Conservation (phyloP, 768 basidiomycete species). For the Auricularia cornea region DNA sequence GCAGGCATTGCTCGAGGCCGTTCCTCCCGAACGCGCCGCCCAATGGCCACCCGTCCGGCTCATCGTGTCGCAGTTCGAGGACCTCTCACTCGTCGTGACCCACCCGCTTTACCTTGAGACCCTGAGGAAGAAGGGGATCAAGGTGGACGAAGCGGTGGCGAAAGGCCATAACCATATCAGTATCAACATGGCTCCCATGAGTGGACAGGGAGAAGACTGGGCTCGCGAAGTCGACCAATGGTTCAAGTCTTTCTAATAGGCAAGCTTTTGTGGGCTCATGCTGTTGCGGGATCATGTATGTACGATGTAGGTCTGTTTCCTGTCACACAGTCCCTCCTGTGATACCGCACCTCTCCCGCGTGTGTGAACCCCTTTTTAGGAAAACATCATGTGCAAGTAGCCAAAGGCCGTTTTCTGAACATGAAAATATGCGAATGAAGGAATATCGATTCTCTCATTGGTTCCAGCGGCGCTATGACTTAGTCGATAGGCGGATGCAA, state of each 20-base stretch:
- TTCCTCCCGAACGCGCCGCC: neutral
- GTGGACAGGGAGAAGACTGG: conserved; percentile 58
- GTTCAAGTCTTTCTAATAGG: conserved; percentile 15
- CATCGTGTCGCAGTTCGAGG: neutral
- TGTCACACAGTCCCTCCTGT: too few species aligned
- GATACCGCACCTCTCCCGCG: too few species aligned
- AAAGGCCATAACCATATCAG: conserved; percentile 60
- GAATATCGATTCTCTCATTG: neutral
- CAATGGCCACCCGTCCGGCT: neutral
- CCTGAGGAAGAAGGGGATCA: conserved; percentile 17
- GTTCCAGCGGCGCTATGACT: neutral
- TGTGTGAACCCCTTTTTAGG: too few species aligned
- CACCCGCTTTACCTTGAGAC: neutral
- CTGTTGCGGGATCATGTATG: too few species aligned
- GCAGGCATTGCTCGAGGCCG: conserved; percentile 28
- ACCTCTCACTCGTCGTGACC: neutral
- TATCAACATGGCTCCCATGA: conserved; percentile 37
- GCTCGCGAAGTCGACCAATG: conserved; percentile 37
- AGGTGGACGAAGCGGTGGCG: conserved; percentile 30
- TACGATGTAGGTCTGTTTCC: too few species aligned
- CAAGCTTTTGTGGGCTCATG: too few species aligned
- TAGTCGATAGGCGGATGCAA: neutral
- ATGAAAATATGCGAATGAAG: too few species aligned
- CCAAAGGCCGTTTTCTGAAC: too few species aligned
- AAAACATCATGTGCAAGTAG: too few species aligned